phyloP scores from a whole-genome alignment of 2,329 filamentous ascomycete genomes.

The Sporothrix protearum region DNA sequence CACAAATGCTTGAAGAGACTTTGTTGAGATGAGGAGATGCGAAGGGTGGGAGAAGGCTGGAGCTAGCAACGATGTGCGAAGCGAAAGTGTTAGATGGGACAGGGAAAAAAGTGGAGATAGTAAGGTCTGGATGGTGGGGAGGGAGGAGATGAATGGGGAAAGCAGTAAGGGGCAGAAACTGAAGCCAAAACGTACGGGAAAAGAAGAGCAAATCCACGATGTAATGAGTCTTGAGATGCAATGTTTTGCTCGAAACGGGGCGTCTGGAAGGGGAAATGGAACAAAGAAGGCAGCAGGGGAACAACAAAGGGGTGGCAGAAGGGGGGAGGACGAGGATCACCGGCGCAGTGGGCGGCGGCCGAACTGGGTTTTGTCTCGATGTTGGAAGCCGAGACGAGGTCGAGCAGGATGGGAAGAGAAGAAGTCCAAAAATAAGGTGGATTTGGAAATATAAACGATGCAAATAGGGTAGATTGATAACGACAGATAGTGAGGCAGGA shows the following conservation, averaged over 20 bases:
- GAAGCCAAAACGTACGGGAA: background rate
- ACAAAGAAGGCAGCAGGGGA: background rate
- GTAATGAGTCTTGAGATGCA: background rate
- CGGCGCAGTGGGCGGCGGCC: background rate
- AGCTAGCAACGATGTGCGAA: conserved; percentile 13
- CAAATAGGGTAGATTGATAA: background rate
- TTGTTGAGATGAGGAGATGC: conserved; percentile 1
- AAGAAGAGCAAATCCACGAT: background rate
- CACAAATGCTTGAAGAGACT: background rate
- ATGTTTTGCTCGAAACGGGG: background rate
- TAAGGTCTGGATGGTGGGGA: conserved; percentile 8
- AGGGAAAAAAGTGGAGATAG: background rate
- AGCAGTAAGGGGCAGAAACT: background rate
- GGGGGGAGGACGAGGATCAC: conserved; percentile 1
- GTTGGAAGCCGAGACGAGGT: background rate
- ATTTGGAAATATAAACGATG: background rate
- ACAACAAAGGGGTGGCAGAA: background rate
- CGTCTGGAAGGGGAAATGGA: background rate
- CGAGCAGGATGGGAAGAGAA: background rate
- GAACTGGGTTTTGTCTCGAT: background rate
- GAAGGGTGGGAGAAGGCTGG: conserved; percentile 10
- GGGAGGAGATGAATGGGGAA: conserved; percentile 7
- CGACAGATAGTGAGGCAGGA: background rate
- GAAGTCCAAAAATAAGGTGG: background rate
- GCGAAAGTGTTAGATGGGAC: conserved; percentile 5